phyloP scores from a whole-genome alignment of 805 yeast genomes.

The Pichia phayaonensis region DNA sequence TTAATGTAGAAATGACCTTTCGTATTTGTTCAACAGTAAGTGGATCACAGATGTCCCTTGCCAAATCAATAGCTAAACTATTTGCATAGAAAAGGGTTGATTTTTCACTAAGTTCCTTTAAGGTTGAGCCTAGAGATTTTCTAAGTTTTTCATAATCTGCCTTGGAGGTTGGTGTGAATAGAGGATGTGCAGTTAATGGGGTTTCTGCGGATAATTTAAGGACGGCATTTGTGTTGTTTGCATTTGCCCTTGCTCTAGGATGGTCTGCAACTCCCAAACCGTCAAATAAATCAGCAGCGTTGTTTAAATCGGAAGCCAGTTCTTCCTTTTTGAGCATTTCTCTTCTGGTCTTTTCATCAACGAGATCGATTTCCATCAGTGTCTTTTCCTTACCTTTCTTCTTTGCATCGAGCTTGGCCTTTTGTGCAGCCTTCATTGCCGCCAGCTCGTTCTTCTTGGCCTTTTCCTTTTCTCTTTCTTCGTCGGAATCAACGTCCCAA shows the following conservation, averaged over 20 bases:
- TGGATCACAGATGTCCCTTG: conserved; percentile 79
- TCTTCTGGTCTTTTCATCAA: conserved; percentile 67
- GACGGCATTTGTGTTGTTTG: conserved; percentile 8
- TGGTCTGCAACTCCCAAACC: conserved; percentile 55
- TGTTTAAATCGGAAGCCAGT: conserved; percentile 76
- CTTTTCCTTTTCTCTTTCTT: conserved; percentile 30
- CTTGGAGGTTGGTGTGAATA: conserved; percentile 77
- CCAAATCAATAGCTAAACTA: conserved; percentile 71
- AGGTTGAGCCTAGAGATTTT: conserved; percentile 57
- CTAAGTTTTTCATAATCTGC: conserved; percentile 72
- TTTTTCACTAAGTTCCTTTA: conserved; percentile 52
- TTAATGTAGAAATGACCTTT: conserved; percentile 79
- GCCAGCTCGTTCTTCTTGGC: conserved; percentile 10
- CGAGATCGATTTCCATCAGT: conserved; percentile 51
- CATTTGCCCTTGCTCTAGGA: conserved; percentile 37
- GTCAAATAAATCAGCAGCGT: conserved; percentile 88
- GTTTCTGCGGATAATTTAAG: conserved; percentile 46
- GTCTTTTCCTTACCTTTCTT: conserved; percentile 35
- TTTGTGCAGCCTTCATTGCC: conserved; percentile 29
- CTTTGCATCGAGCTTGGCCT: conserved; percentile 38
- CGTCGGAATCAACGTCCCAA: conserved; percentile 84
- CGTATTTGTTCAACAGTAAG: conserved; percentile 73
- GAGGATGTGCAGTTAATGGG: conserved; percentile 67
- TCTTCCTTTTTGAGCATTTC: conserved; percentile 76
- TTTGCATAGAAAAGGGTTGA: conserved; percentile 65